Percentiles rank a stretch among this genome's conserved stretches.
These are phyloP conservation scores for Sophora flavescens DNA, from an alignment of 306 rosid genomes.

Conservation along the genomic window DNA sequence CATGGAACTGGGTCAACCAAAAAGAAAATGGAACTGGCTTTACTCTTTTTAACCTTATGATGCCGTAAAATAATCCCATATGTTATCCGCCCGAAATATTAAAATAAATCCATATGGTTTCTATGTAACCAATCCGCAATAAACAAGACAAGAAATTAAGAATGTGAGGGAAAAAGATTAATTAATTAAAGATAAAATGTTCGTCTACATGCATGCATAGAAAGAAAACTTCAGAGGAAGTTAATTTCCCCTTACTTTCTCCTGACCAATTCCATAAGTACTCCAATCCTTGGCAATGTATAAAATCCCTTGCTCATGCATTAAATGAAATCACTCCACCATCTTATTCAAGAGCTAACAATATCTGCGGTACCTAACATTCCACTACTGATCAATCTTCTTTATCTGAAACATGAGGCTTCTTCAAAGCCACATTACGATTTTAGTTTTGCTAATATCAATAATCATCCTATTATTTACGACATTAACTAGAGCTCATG, in stretches of 20 bases:
- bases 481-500: constrained; percentile 47
- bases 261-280: constrained; percentile 46
- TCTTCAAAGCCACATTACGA: constrained; percentile 32
- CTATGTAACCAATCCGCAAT: too few relatives aligned
- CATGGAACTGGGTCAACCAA: neutral
- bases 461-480: constrained; percentile 35
- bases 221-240: constrained; percentile 26
- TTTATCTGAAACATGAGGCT: constrained; percentile 43
- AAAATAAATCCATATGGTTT: too few relatives aligned
- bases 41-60: too few relatives aligned
- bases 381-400: neutral
- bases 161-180: too few relatives aligned
- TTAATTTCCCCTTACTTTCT: neutral
- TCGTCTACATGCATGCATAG: neutral
- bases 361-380: neutral
- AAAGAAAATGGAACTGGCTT: too few relatives aligned
- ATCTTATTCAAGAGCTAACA: constrained; percentile 9
- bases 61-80: too few relatives aligned
- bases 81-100: too few relatives aligned
- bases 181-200: too few relatives aligned
- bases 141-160: too few relatives aligned
- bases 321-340: neutral
- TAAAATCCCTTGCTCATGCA: constrained; percentile 36
- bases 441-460: constrained; percentile 36
- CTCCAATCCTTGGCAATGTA: constrained; percentile 8